Percentiles rank a stretch among this genome's conserved stretches.
Evolutionary conservation across 441 rosid genomes (phyloP).

Genomic region (Isatis lusitanica): DNA sequence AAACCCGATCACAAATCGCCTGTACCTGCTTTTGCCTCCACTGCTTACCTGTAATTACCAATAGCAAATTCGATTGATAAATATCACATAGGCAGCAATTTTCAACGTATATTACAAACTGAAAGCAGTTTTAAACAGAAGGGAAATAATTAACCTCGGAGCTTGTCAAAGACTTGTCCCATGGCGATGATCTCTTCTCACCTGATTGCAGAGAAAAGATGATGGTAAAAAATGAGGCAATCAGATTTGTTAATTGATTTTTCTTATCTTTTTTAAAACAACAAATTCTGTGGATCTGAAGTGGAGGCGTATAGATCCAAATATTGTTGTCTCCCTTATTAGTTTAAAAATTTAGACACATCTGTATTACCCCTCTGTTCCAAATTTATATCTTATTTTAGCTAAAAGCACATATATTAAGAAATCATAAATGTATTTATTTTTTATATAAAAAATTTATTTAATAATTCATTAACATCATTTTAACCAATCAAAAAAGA

Average conservation of each 20-base stretch:
- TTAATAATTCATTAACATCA: too few species aligned
- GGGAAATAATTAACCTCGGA: slow-evolving; percentile 40
- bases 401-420: too few species aligned
- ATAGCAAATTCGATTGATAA: background rate
- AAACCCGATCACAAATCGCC: slow-evolving; percentile 65
- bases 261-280: background rate
- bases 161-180: slow-evolving; percentile 58
- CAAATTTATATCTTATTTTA: too few species aligned
- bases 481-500: too few species aligned
- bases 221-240: background rate
- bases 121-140: background rate
- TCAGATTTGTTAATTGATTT: background rate
- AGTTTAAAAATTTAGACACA: too few species aligned
- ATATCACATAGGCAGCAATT: background rate
- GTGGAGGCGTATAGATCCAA: background rate
- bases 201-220: background rate
- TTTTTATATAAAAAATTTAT: too few species aligned
- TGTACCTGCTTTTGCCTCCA: slow-evolving; percentile 77
- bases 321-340: background rate
- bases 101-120: background rate
- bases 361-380: too few species aligned
- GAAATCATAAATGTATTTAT: too few species aligned
- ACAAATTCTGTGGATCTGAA: slow-evolving; percentile 1
- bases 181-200: slow-evolving; percentile 33
- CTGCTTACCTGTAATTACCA: slow-evolving; percentile 58